Evolutionary conservation across 192 early-diverging fungal genomes (phyloP).

Genomic region (Haplosporangium gracile): DNA sequence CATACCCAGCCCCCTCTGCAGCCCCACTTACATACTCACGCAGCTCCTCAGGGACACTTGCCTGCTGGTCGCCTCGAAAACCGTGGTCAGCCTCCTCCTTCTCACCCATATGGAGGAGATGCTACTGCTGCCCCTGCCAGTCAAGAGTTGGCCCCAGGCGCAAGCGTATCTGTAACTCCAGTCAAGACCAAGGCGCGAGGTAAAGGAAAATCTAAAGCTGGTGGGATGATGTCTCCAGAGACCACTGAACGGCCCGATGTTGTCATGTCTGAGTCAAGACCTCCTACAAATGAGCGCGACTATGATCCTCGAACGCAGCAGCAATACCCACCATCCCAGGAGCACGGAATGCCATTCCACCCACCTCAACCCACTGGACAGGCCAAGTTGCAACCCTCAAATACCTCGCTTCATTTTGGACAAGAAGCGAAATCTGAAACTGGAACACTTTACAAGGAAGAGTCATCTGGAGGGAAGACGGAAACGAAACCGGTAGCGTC

Average conservation of each 20-base stretch:
- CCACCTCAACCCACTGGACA: not conserved
- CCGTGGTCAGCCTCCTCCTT: not conserved
- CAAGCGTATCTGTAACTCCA: not conserved
- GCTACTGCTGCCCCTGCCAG: not conserved
- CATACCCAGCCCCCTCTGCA: not conserved
- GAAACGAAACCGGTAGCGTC: not conserved
- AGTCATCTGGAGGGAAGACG: not conserved
- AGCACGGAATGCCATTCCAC: not conserved
- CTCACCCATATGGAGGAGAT: not conserved
- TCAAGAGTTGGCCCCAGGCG: not conserved
- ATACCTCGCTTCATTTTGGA: not conserved
- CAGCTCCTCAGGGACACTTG: slow-evolving; percentile 1
- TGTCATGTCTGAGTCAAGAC: not conserved
- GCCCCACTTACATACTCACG: not conserved
- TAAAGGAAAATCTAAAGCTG: not conserved
- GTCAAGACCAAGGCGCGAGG: not conserved
- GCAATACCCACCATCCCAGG: not conserved
- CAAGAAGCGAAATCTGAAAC: not conserved
- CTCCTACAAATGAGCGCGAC: not conserved
- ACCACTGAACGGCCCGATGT: not conserved
- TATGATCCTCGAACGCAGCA: not conserved
- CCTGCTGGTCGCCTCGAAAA: not conserved
- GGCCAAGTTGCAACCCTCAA: not conserved
- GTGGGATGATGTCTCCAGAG: not conserved
- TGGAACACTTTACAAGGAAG: not conserved